These are phyloP conservation scores for Pyrus pyrifolia DNA, from an alignment of 306 rosid genomes.

Conservation along the genomic window DNA sequence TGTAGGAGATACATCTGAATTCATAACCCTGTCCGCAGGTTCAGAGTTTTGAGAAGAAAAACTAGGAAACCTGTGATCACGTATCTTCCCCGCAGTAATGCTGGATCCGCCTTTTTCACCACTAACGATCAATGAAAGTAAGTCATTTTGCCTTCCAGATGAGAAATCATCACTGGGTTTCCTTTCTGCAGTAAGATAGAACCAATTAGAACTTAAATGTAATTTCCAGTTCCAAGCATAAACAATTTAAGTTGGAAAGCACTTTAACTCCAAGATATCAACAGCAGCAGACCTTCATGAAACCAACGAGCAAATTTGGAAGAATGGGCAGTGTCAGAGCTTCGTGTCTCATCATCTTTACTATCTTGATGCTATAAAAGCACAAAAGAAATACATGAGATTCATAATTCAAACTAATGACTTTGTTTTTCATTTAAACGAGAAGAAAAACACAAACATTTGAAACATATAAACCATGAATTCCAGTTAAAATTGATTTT, in stretches of 20 bases:
- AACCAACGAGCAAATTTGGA: constrained; percentile 94
- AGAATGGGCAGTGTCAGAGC: constrained; percentile 52
- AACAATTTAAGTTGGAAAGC: constrained; percentile 17
- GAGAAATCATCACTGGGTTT: constrained; percentile 44
- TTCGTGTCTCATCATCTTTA: constrained; percentile 49
- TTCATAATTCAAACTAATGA: neutral
- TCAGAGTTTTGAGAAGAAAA: constrained; percentile 40
- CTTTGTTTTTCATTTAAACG: neutral
- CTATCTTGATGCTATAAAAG: constrained; percentile 36
- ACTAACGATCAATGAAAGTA: constrained; percentile 74
- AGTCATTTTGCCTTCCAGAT: constrained; percentile 54
- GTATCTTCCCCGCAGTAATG: constrained; percentile 32
- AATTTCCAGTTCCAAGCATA: constrained; percentile 1
- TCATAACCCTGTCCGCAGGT: constrained; percentile 27
- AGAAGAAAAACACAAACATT: neutral
- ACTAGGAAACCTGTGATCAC: constrained; percentile 30
- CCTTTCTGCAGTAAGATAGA: constrained; percentile 50
- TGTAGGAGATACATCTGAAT: constrained; percentile 29
- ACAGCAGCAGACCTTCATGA: constrained; percentile 57
- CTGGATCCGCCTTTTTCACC: constrained; percentile 56
- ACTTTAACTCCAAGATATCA: constrained; percentile 9
- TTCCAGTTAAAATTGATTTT: neutral
- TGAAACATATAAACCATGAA: neutral
- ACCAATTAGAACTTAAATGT: neutral
- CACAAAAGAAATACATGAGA: constrained; percentile 24